These are phyloP conservation scores for Thalassia testudinum DNA, from an alignment of 116 monocot genomes.

Conservation along the genomic window DNA sequence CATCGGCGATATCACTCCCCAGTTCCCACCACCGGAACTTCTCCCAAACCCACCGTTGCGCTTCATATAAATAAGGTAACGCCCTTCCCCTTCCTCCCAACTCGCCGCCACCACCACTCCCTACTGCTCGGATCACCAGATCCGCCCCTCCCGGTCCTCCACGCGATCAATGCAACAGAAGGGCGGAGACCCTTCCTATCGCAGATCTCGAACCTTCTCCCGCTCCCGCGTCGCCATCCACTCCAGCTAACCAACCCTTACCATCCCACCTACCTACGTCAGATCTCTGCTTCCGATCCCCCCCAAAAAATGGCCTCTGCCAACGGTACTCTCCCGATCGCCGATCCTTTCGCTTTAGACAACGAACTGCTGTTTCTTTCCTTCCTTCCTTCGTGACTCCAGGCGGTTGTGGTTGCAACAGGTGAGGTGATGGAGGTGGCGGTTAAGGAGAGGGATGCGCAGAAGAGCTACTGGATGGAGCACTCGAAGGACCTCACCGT, in stretches of 20 bases:
- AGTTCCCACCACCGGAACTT: too few relatives aligned
- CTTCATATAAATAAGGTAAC: too few relatives aligned
- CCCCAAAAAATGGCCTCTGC: neutral
- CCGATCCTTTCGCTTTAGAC: neutral
- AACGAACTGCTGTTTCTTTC: neutral
- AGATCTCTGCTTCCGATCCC: neutral
- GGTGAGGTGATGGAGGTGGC: slow-evolving; percentile 2
- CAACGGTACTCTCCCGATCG: neutral
- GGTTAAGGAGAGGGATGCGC: slow-evolving; percentile 38
- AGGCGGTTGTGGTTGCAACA: neutral
- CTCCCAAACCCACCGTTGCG: too few relatives aligned
- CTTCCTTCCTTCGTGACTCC: neutral
- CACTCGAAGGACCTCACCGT: slow-evolving; percentile 89
- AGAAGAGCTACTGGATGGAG: slow-evolving; percentile 95
- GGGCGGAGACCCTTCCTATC: slow-evolving; percentile 33
- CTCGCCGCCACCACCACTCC: neutral
- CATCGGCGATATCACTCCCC: too few relatives aligned
- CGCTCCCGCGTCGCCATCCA: slow-evolving; percentile 80
- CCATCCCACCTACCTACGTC: neutral
- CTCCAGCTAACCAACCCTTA: slow-evolving; percentile 24
- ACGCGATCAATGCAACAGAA: slow-evolving; percentile 52
- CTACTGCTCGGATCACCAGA: neutral
- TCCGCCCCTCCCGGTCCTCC: neutral
- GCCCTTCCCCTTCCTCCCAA: too few relatives aligned
- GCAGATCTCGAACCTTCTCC: slow-evolving; percentile 75